These are phyloP conservation scores for Coffea canephora DNA, from an alignment of 257 asterid species.

Conservation along the genomic window DNA sequence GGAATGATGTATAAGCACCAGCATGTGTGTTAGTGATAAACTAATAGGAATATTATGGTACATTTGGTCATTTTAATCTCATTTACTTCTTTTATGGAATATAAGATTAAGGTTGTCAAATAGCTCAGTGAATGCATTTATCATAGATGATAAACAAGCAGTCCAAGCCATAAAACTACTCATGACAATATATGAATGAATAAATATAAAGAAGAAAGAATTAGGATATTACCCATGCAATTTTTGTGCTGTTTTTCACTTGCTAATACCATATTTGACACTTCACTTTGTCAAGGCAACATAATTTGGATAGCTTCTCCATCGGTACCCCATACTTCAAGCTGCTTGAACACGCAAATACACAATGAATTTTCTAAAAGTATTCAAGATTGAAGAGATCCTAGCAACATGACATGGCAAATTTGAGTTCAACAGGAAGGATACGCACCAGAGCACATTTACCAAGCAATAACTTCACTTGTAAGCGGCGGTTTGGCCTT, in stretches of 20 bases:
- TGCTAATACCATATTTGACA: slow-evolving; percentile 1
- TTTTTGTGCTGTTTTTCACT: background rate
- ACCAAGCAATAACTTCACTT: slow-evolving; percentile 69
- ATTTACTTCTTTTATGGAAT: background rate
- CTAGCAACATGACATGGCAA: background rate
- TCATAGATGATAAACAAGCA: too few relatives aligned
- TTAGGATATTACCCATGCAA: background rate
- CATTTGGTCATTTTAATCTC: background rate
- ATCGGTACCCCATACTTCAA: background rate
- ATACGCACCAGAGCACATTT: slow-evolving; percentile 65
- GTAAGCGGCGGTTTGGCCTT: slow-evolving; percentile 83
- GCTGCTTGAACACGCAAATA: background rate
- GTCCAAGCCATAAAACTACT: too few relatives aligned
- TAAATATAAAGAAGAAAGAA: too few relatives aligned
- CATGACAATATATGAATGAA: too few relatives aligned
- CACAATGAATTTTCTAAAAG: background rate
- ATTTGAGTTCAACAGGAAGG: slow-evolving; percentile 3
- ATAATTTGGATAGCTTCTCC: background rate
- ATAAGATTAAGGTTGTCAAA: background rate
- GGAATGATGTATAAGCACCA: background rate
- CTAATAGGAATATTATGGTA: background rate
- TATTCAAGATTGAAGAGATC: background rate
- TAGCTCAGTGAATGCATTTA: background rate
- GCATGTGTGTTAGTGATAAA: background rate
- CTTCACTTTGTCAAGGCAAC: background rate